Base-by-base conservation (phyloP, 345 rosid genomes). In the Euclidium syriacum region DNA sequence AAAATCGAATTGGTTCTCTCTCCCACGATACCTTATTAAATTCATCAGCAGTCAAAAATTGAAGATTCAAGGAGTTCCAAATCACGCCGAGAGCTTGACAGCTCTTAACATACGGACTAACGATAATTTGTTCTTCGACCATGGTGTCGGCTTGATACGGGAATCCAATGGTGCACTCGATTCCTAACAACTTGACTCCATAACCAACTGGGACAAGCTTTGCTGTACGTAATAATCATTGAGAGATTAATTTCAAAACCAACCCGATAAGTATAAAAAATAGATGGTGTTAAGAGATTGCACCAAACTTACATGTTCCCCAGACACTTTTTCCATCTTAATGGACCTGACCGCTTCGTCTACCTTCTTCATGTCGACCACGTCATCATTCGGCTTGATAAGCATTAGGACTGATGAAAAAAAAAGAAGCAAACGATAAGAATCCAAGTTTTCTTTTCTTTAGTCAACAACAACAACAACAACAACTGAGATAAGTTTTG, bases 321-420 rank as follows among this genome's bases (percentile, higher is more conserved):
- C 90, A 84, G 65, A 41, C 12, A 84, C 66, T 1, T 87, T 87
- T 25, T 76, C 80, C 87, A 78, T 68, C 29, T 80, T 16, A 51
- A 82, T 52, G 51, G 79, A 35, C 67, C 90, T 75, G 26, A 84
- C 87, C n/a, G 83, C 80, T 58, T 81, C 90, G 74, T 84, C 87
- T 3, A 81, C 82, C 65, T 80, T 84, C 62, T 81, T 75, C 90
- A 84, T 84, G 74, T 84, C 87, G 16, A 85, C 79, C 51, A 81
- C 83, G 57, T 81, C 90, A 64, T 84, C 90, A 85, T 85, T 78
- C 12, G 90, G 85, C 60, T 84, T 84, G 20, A 84, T 27, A 61
- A 81, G 84, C 77, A 84, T 6, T 15, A 84, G 53, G 15, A 81
- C 84, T 10, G 86, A 84, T 8, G 86, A 69, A 3, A 52, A 53